Conservation (phyloP, 225 moss, liverwort and hornwort genomes). For the Pseudoscleropodium purum region DNA sequence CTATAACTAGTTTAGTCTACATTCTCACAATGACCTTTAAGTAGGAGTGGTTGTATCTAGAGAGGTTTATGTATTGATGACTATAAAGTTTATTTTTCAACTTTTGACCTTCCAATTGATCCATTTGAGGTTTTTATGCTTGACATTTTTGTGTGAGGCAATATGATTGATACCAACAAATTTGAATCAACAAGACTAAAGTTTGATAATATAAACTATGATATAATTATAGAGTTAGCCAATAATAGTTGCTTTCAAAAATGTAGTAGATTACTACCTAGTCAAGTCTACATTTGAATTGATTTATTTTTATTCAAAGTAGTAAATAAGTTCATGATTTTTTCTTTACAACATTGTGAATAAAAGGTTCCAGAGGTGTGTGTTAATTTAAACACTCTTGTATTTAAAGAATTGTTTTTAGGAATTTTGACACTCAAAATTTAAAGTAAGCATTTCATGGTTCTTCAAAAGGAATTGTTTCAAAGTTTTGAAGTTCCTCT, state of each 20-base stretch:
- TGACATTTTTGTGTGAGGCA: no score
- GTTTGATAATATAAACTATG: no score
- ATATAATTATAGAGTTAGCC: no score
- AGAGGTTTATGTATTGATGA: no score
- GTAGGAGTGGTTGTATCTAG: no score
- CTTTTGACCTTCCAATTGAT: no score
- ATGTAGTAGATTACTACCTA: background rate
- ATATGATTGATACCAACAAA: no score
- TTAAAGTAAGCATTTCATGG: background rate
- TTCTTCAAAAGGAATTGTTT: background rate
- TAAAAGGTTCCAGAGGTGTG: fast-evolving
- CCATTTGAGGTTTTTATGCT: no score
- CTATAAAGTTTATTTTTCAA: no score
- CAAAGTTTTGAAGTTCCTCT: background rate
- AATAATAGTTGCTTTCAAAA: background rate
- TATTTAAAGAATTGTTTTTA: background rate
- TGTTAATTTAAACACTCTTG: background rate
- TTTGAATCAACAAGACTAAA: no score
- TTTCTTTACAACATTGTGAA: background rate
- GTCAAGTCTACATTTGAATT: background rate
- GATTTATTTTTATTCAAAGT: background rate
- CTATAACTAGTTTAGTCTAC: no score
- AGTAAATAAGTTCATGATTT: background rate
- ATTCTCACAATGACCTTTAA: no score
- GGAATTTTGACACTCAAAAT: fast-evolving